A percentile compares a stretch with the other conserved stretches of the same genome.
phyloP scores from a whole-genome alignment of 768 basidiomycete genomes.

The Boletus sp. region DNA sequence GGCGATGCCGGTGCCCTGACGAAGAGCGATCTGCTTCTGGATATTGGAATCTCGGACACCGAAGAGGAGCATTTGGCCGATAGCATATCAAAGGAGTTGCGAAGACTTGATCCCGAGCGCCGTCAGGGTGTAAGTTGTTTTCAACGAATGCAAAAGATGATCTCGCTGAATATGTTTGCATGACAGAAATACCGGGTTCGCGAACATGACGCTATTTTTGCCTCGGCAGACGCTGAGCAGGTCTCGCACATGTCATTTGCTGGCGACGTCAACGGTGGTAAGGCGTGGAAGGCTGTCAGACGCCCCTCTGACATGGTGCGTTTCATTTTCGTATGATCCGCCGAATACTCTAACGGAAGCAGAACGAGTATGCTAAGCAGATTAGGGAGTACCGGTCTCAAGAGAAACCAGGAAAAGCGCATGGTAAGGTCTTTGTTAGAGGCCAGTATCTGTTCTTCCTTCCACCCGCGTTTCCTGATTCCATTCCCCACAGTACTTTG shows the following conservation, averaged over 20 bases:
- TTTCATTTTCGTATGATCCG: conserved; percentile 1
- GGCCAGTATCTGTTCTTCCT: conserved; percentile 43
- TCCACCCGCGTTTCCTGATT: background rate
- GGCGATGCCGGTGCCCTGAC: conserved; percentile 60
- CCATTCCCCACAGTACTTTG: conserved; percentile 57
- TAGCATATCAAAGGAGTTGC: conserved; percentile 72
- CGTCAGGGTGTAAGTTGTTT: conserved; percentile 23
- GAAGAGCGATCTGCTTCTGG: conserved; percentile 35
- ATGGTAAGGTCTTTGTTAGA: conserved; percentile 94
- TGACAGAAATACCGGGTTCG: conserved; percentile 77
- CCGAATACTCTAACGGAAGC: background rate
- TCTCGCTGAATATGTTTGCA: conserved; percentile 5
- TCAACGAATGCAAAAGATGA: background rate
- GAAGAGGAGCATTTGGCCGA: conserved; percentile 59
- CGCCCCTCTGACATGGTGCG: conserved; percentile 93
- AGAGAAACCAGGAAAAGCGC: conserved; percentile 74
- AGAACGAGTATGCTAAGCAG: conserved; percentile 95
- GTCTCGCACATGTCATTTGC: conserved; percentile 69
- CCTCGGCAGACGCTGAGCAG: conserved; percentile 69
- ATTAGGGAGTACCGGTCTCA: conserved; percentile 78
- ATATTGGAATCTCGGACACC: conserved; percentile 38
- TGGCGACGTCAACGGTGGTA: conserved; percentile 78
- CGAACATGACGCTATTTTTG: conserved; percentile 80
- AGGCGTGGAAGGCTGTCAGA: conserved; percentile 84
- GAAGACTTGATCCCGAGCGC: conserved; percentile 46